Conservation (phyloP, 2,329 filamentous ascomycete genomes). For the Torrubiella hemipterigena region DNA sequence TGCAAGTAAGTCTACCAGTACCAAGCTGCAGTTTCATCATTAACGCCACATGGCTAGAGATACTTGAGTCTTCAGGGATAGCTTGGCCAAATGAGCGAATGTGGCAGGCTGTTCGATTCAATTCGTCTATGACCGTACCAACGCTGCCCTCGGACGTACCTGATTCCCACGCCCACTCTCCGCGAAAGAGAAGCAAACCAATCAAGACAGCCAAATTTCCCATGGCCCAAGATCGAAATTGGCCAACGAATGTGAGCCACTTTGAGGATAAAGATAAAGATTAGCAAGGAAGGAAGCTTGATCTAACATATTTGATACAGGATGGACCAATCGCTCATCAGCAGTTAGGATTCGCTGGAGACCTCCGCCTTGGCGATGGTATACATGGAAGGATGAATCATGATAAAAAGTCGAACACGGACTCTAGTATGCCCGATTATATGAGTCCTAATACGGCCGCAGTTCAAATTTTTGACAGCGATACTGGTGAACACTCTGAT, state of each 20-base stretch:
- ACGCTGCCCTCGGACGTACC: conserved; percentile 26
- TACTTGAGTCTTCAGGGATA: conserved; percentile 61
- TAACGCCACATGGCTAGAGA: conserved; percentile 30
- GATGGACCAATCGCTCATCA: too few species aligned
- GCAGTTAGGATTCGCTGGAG: too few species aligned
- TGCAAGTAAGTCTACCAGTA: conserved; percentile 38
- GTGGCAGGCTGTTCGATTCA: conserved; percentile 53
- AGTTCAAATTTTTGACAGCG: conserved; percentile 7
- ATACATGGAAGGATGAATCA: too few species aligned
- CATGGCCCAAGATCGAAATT: neutral
- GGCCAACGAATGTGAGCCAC: too few species aligned
- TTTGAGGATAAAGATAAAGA: too few species aligned
- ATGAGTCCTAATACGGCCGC: conserved; percentile 7
- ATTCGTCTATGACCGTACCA: conserved; percentile 27
- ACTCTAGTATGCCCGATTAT: conserved; percentile 32
- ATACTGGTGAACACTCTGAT: conserved; percentile 3
- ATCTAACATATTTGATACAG: too few species aligned
- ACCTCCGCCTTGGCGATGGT: too few species aligned
- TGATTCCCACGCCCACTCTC: conserved; percentile 53
- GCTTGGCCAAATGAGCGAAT: conserved; percentile 68
- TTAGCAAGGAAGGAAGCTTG: too few species aligned
- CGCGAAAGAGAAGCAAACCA: conserved; percentile 24
- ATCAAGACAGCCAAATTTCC: neutral
- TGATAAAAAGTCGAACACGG: conserved; percentile 22
- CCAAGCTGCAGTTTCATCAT: neutral